Evolutionary conservation across 306 rosid species (phyloP), one percentile per base, ranked within the genome.

Genomic region (Lathyrus sativus): DNA sequence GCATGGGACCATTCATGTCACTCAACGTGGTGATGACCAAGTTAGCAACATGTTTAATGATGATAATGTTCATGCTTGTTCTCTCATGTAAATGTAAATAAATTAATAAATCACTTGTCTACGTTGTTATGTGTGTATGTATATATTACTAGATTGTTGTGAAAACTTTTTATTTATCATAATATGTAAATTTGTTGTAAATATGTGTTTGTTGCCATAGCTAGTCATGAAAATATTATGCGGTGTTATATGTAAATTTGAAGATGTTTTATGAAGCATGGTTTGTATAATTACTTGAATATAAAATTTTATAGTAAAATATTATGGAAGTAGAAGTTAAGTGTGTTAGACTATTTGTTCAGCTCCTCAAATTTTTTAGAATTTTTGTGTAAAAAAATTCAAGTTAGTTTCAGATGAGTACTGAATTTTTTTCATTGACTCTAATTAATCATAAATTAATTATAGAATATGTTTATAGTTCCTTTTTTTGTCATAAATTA

Each of bases 11-110:
- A 71, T 90, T 17, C 98, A 80, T 0, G 73, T 84, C 0, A 68
- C 96, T 72, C 96, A 83, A 1, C 85, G 96, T 1, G 96, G 98
- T 4, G 96, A 92, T 14, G 96, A 92, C 79, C 81, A 88, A 53
- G 90, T 92, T 71, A 92, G 98, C 74, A 92, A 90, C 90, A 81
- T 92, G 88, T 92, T 90, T 80, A 92, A 92, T 50, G 98, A 92
- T 62, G 98, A 92, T 51, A 92, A 92, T 68, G 98, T 92, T 46
- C 57, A 92, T 63, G 96, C 96, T 12, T 92, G 98, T 71, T 76
- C 84, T 24, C 51, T 92, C 68, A 92, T 92, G 98, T 92, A 81
- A 76, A 42, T 55, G 59, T n/a, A n/a, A n/a, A n/a, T n/a, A 45
- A 42, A 13, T 28, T 0, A 18, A 18, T 62, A 10, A 71, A 35